These are phyloP conservation scores for Boletus insuetus DNA, from an alignment of 768 basidiomycete genomes.

Conservation along the genomic window DNA sequence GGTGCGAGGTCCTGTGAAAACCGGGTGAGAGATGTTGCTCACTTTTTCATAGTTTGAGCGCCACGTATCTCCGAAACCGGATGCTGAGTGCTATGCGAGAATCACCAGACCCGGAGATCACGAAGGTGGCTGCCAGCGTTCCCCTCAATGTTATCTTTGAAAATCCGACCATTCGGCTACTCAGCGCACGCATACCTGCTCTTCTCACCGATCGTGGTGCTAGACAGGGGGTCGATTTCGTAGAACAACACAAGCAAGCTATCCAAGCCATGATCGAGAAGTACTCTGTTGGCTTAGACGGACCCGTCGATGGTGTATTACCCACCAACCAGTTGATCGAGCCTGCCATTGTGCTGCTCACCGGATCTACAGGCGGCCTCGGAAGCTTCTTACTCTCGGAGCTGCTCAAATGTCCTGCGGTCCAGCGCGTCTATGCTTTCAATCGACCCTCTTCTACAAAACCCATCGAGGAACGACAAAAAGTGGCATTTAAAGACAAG, in stretches of 20 bases:
- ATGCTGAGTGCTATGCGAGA: constrained; percentile 11
- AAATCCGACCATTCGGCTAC: constrained; percentile 31
- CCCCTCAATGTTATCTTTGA: constrained; percentile 33
- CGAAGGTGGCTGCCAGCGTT: constrained; percentile 9
- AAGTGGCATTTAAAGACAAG: constrained; percentile 34
- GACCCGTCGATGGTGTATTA: background rate
- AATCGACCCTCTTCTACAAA: constrained; percentile 25
- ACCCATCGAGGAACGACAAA: constrained; percentile 28
- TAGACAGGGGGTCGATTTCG: background rate
- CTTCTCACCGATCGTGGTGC: background rate
- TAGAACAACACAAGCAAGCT: background rate
- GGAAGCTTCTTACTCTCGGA: constrained; percentile 38
- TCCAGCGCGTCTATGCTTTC: constrained; percentile 34
- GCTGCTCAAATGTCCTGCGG: constrained; percentile 22
- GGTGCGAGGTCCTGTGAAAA: constrained; percentile 14
- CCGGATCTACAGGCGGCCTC: constrained; percentile 44
- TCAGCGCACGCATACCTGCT: background rate
- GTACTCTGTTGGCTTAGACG: constrained; percentile 24
- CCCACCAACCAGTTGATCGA: background rate
- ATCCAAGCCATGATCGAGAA: constrained; percentile 37
- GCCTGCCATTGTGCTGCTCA: constrained; percentile 21
- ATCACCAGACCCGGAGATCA: background rate
- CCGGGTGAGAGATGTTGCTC: too few species aligned
- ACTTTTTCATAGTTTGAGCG: constrained; percentile 19
- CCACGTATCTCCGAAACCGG: constrained; percentile 23